A percentile compares a stretch with the other conserved stretches of the same genome.
Evolutionary conservation across 139 green algal species (phyloP).

Genomic region (Deuterostichococcus epilithicus): DNA sequence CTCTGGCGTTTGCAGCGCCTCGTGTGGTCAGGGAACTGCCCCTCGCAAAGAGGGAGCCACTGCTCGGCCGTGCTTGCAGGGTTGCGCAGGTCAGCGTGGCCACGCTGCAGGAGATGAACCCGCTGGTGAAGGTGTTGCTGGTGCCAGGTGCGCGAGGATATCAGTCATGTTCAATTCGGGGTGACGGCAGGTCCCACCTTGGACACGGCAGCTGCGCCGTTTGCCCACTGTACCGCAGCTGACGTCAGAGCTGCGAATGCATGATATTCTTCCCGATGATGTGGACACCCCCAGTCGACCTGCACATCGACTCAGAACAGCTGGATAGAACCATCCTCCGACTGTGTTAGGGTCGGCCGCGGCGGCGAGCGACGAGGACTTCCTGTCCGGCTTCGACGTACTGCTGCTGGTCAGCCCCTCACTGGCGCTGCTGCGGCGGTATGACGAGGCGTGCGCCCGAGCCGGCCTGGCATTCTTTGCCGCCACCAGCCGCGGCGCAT

Average conservation of each 20-base stretch:
- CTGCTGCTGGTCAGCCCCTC: slow-evolving; percentile 42
- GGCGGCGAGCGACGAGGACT: background rate
- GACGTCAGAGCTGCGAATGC: too few species aligned
- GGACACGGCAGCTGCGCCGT: too few species aligned
- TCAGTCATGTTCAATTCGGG: too few species aligned
- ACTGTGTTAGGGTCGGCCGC: background rate
- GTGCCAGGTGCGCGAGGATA: background rate
- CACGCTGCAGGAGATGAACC: slow-evolving; percentile 86
- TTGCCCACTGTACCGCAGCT: too few species aligned
- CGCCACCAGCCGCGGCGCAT: slow-evolving; percentile 37
- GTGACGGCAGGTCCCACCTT: too few species aligned
- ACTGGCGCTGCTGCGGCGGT: slow-evolving; percentile 12
- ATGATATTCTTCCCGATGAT: too few species aligned
- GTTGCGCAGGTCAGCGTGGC: slow-evolving; percentile 52
- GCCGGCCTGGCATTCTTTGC: slow-evolving; percentile 58
- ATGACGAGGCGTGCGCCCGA: slow-evolving; percentile 33
- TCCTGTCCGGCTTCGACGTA: slow-evolving; percentile 36
- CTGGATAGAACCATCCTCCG: background rate
- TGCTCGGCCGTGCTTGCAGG: slow-evolving; percentile 18
- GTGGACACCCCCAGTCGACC: too few species aligned
- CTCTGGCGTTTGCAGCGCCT: too few species aligned
- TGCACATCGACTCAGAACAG: too few species aligned
- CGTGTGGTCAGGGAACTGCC: background rate
- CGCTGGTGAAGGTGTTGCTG: slow-evolving; percentile 61
- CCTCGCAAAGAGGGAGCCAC: background rate